A percentile compares a stretch with the other conserved stretches of the same genome.
phyloP scores from a whole-genome alignment of 768 basidiomycete species.

The Clitopilus hobsonii region DNA sequence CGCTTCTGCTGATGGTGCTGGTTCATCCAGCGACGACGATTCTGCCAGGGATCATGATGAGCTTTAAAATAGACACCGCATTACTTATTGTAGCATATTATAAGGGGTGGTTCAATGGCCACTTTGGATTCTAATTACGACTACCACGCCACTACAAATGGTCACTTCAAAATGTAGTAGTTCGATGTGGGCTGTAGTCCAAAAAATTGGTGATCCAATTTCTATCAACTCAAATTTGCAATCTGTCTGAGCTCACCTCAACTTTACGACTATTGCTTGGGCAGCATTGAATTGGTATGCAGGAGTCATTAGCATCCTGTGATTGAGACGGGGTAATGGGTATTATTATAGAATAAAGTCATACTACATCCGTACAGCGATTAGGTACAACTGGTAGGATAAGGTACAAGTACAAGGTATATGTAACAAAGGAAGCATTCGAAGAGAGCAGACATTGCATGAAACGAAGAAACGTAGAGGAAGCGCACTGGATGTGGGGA shows the following conservation, averaged over 20 bases:
- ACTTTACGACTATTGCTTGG: too few species aligned
- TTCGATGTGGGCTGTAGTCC: too few species aligned
- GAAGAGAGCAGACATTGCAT: neutral
- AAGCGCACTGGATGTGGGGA: neutral
- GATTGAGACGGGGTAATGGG: neutral
- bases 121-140: neutral
- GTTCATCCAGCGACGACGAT: slow-evolving; percentile 35
- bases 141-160: neutral
- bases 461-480: neutral
- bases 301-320: too few species aligned
- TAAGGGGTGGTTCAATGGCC: neutral
- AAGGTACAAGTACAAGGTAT: neutral
- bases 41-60: slow-evolving; percentile 41
- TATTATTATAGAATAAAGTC: neutral
- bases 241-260: too few species aligned
- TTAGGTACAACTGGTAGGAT: neutral
- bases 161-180: too few species aligned
- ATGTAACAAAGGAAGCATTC: neutral
- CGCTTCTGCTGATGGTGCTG: slow-evolving; percentile 29
- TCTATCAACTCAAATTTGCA: too few species aligned
- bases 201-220: too few species aligned
- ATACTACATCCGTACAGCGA: neutral
- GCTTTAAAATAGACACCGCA: slow-evolving; percentile 25
- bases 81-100: slow-evolving; percentile 1
- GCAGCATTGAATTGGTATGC: too few species aligned